Percentiles rank a stretch among this genome's conserved stretches.
Conservation (phyloP, 1,139 yeast species). For the Kurtzmaniella quercitrusa region DNA sequence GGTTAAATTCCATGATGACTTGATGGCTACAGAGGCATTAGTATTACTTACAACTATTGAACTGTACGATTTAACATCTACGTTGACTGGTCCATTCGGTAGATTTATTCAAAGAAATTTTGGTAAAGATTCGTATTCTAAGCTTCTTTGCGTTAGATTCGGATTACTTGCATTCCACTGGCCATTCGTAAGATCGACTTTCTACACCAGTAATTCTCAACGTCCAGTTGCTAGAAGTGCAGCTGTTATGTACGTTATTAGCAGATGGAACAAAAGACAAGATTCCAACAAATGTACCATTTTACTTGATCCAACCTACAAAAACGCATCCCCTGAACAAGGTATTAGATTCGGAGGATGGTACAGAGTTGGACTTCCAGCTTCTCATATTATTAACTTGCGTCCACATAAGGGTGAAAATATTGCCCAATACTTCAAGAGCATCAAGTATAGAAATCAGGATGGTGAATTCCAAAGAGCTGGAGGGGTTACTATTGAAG, state of each 20-base stretch:
- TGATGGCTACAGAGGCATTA: slow-evolving; percentile 39
- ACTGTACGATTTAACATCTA: slow-evolving; percentile 31
- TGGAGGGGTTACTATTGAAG: slow-evolving; percentile 27
- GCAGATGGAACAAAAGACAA: slow-evolving; percentile 28
- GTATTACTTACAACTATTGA: slow-evolving; percentile 32
- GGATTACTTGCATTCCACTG: slow-evolving; percentile 43
- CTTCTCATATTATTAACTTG: slow-evolving; percentile 38
- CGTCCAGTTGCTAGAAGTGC: slow-evolving; percentile 40
- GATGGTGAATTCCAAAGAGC: slow-evolving; percentile 28
- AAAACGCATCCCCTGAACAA: slow-evolving; percentile 26
- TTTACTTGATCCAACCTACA: slow-evolving; percentile 36
- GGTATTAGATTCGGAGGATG: slow-evolving; percentile 39
- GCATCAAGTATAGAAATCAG: slow-evolving; percentile 38
- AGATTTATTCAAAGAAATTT: slow-evolving; percentile 17
- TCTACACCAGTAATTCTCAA: slow-evolving; percentile 32
- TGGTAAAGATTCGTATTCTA: slow-evolving; percentile 26
- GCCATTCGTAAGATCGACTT: slow-evolving; percentile 42
- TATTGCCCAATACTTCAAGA: slow-evolving; percentile 31
- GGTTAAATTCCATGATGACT: slow-evolving; percentile 23
- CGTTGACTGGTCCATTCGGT: slow-evolving; percentile 28
- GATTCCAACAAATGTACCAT: slow-evolving; percentile 27
- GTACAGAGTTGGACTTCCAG: slow-evolving; percentile 30
- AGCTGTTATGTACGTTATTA: slow-evolving; percentile 33
- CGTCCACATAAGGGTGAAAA: slow-evolving; percentile 29
- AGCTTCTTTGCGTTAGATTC: slow-evolving; percentile 30